Evolutionary conservation across 1,284 basidiomycete genomes (phyloP).

Genomic region (Cutaneotrichosporon sp.): DNA sequence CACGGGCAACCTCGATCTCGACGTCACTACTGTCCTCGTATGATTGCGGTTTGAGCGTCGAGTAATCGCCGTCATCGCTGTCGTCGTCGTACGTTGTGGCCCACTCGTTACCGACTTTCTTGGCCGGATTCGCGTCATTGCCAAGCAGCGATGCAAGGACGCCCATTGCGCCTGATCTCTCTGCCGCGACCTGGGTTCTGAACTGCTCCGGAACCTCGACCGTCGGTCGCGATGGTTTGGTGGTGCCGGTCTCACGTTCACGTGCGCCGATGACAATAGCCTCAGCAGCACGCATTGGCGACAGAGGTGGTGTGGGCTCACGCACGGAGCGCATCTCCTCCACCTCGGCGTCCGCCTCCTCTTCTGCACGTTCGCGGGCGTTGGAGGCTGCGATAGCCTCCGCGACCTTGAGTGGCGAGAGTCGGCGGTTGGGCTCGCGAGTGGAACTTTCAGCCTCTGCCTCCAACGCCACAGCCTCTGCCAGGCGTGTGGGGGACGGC

Average conservation of each 20-base stretch:
- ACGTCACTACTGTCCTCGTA: constrained; percentile 11
- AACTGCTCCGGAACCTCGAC: constrained; percentile 23
- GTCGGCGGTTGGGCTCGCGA: not conserved
- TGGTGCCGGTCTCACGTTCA: not conserved
- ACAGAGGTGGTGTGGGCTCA: not conserved
- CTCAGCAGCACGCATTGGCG: not conserved
- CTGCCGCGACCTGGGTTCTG: constrained; percentile 20
- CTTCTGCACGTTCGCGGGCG: not conserved
- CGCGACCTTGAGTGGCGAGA: not conserved
- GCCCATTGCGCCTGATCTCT: constrained; percentile 25
- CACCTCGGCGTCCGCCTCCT: not conserved
- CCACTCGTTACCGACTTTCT: constrained; percentile 17
- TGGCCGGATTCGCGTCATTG: not conserved
- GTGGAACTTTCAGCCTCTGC: too few relatives aligned
- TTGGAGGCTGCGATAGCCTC: not conserved
- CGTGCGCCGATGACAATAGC: not conserved
- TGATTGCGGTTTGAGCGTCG: constrained; percentile 6
- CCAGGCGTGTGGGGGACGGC: constrained; percentile 6
- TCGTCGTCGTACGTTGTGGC: constrained; percentile 18
- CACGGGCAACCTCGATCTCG: constrained; percentile 17
- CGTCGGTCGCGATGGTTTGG: not conserved
- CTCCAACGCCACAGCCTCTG: not conserved
- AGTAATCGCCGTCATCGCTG: constrained; percentile 19
- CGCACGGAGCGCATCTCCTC: not conserved
- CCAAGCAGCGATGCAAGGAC: constrained; percentile 31